Base-by-base conservation (phyloP, 148 eudicot genomes). In the Silene latifolia region DNA sequence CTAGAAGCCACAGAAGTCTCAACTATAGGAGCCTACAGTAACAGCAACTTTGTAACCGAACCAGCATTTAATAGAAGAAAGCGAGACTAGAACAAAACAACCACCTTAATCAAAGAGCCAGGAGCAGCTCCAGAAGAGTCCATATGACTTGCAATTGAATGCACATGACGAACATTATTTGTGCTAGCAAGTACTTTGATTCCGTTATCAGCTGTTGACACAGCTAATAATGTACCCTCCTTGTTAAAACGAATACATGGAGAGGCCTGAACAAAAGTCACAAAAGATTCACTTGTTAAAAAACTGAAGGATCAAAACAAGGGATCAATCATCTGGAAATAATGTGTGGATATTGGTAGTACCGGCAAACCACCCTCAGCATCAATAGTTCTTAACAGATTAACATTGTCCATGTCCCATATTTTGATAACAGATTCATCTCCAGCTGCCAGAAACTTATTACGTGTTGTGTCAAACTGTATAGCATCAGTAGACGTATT, bases 351-450 rank as follows among this genome's bases (percentile, higher is more conserved):
- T 17, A 17, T 53, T 53, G 27, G 21, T 29, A 58, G 71, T 89
- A 91, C 98, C 88, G 89, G 88, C 77, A 94, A 83, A 77, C 97
- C 97, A 74, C 97, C 97, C 62, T 87, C 98, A 59, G 96, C 93
- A 70, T 91, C 96, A 47, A 66, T 76, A 57, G 89, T 80, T 48
- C 87, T 84, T 85, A 94, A 83, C 18, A 87, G 63, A 73, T 82
- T 86, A 67, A 82, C 78, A 84, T 74, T 89, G 75, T 94, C 97
- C 97, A 94, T 91, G 76, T 94, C 97, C 98, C 98, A 94, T 72
- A 87, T 85, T 79, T 94, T 94, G 67, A 94, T 75, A 62, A 78
- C 58, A 71, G 73, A 88, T 62, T 91, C 97, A 69, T 94, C 97
- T 46, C 97, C 98, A 78, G 93, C 93, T 67, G 90, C 98, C 78